Evolutionary conservation across 768 basidiomycete species (phyloP), one percentile per base, ranked within the genome.

Genomic region (Phaeolepiota aurea): DNA sequence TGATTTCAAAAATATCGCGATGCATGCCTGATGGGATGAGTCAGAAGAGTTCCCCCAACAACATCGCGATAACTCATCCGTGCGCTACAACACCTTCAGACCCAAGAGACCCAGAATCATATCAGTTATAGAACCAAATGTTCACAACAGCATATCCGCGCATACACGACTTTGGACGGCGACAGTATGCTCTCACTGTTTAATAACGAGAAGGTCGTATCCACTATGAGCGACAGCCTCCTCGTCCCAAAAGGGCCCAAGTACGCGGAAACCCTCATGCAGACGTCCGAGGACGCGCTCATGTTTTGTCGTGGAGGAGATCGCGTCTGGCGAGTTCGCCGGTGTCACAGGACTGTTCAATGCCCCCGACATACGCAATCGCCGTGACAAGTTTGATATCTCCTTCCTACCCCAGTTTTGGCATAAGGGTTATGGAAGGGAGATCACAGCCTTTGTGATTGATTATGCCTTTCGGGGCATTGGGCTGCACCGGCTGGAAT

Each of bases 231-330:
- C 4, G 38, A 43, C 21, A 32, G 38, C 10, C 47, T 45, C 33
- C 13, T 46, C 25, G 44, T 45, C 22, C 51, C 51, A 2, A 43
- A 43, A 1, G 40, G 44, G 1, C 34, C 37, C 11, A 48, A 48
- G 25, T 37, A 45, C 23, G 44, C 40, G 22, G 48, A 52, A 3
- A 38, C 40, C 10, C 39, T 48, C 14, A 40, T 41, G 28, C 38
- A 44, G 13, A 20, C 33, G n/a, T 44, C 49, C 16, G 46, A 49
- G 13, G 41, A 40, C 13, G 19, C 48, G 7, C 48, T 50, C 18
- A 52, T 52, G 40, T 52, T 49, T 25, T 52, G 51, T 28, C n/a
- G 44, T 48, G 14, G 37, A 49, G 20, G 51, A 52, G 14, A 14
- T 13, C 13, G 10, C 10, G 7, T 9, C 12, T n/a, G 14, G 28